Percentiles rank a stretch among this genome's conserved stretches.
These are phyloP conservation scores for Microascus cirrosus DNA, from an alignment of 2,329 filamentous ascomycete genomes.

Conservation along the genomic window DNA sequence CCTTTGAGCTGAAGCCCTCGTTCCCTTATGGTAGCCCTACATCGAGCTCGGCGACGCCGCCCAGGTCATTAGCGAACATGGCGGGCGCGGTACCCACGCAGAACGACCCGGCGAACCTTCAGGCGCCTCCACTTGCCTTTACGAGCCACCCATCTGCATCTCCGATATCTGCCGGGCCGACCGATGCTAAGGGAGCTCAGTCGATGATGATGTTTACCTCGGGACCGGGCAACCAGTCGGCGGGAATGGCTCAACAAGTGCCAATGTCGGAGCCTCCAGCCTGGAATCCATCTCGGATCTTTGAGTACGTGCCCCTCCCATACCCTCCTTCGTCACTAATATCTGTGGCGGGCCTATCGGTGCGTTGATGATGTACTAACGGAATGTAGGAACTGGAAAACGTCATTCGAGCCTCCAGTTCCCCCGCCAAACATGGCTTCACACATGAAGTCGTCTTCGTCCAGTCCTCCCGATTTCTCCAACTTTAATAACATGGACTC, in stretches of 20 bases:
- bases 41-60: conserved; percentile 52
- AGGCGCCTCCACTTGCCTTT: not conserved
- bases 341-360: not conserved
- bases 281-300: conserved; percentile 83
- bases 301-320: conserved; percentile 57
- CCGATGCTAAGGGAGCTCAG: not conserved
- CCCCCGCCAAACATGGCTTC: conserved; percentile 20
- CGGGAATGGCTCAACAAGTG: conserved; percentile 37
- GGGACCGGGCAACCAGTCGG: not conserved
- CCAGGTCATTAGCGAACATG: conserved; percentile 27
- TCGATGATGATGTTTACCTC: conserved; percentile 7
- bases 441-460: conserved; percentile 28
- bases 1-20: conserved; percentile 78
- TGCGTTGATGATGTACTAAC: not conserved
- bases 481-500: conserved; percentile 34
- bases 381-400: conserved; percentile 1
- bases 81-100: conserved; percentile 31
- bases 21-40: conserved; percentile 81
- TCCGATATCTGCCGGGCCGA: not conserved
- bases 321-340: no score
- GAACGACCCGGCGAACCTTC: not conserved
- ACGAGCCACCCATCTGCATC: not conserved
- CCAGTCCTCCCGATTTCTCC: conserved; percentile 2
- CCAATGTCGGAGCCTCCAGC: conserved; percentile 50
- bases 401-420: not conserved